phyloP scores from a whole-genome alignment of 495 filamentous ascomycete species.

The Jackrogersella minutella region DNA sequence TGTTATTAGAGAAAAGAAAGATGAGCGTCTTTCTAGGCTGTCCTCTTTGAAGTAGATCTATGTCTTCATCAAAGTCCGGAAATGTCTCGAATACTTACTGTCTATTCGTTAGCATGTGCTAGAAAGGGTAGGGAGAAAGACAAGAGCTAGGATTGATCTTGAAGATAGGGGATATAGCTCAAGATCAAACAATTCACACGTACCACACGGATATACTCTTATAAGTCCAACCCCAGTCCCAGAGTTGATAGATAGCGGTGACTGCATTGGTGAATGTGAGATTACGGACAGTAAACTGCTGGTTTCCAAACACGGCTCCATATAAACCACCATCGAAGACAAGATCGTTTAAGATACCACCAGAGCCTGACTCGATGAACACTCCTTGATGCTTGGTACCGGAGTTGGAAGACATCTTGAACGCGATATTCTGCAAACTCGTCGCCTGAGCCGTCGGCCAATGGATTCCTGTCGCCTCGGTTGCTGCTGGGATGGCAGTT shows the following conservation, averaged over 20 bases:
- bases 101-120: slow-evolving; percentile 5
- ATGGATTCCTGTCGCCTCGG: slow-evolving; percentile 72
- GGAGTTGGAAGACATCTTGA: slow-evolving; percentile 65
- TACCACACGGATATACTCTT: slow-evolving; percentile 67
- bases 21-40: background rate
- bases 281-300: slow-evolving; percentile 84
- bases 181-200: slow-evolving; percentile 8
- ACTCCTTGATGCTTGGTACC: slow-evolving; percentile 75
- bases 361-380: slow-evolving; percentile 78
- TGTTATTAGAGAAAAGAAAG: background rate
- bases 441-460: slow-evolving; percentile 82
- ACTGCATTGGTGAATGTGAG: slow-evolving; percentile 66
- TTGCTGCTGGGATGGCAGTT: slow-evolving; percentile 61
- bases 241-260: slow-evolving; percentile 60
- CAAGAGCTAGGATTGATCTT: background rate
- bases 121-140: background rate
- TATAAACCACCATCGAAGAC: slow-evolving; percentile 72
- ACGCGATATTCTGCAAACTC: slow-evolving; percentile 76
- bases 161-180: background rate
- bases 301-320: slow-evolving; percentile 73
- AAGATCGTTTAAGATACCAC: slow-evolving; percentile 77
- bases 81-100: slow-evolving; percentile 9
- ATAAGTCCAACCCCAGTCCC: slow-evolving; percentile 69
- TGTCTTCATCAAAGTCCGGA: no score
- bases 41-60: no score